These are phyloP conservation scores for Candida caryicola DNA, from an alignment of 805 yeast genomes.

Conservation along the genomic window DNA sequence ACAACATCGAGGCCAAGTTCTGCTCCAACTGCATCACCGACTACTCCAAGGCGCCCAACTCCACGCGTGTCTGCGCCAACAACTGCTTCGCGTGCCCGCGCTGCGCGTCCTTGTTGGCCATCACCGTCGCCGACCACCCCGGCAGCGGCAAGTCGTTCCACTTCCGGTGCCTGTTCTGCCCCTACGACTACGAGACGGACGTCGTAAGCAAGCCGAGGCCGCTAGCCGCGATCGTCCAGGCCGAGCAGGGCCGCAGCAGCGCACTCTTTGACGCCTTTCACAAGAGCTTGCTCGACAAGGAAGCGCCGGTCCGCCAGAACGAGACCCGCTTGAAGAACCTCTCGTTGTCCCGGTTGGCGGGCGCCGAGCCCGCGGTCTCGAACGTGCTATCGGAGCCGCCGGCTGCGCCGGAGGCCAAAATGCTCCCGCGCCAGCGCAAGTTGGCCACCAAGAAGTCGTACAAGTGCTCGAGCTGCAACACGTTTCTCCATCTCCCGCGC, in stretches of 20 bases:
- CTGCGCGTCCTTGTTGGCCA: slow-evolving; percentile 27
- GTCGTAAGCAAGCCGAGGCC: slow-evolving; percentile 42
- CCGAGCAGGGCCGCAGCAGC: slow-evolving; percentile 6
- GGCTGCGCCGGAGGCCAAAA: background rate
- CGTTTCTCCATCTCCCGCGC: slow-evolving; percentile 24
- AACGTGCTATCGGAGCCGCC: background rate
- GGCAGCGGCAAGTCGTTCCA: slow-evolving; percentile 32
- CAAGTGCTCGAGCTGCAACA: slow-evolving; percentile 30
- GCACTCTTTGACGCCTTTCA: background rate
- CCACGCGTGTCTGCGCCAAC: slow-evolving; percentile 26
- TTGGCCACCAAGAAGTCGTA: slow-evolving; percentile 24
- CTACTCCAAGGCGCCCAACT: slow-evolving; percentile 22
- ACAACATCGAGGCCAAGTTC: slow-evolving; percentile 27
- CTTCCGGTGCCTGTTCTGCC: slow-evolving; percentile 38
- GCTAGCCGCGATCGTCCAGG: slow-evolving; percentile 24
- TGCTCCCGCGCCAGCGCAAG: slow-evolving; percentile 24
- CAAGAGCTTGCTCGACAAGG: background rate
- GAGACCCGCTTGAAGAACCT: slow-evolving; percentile 7
- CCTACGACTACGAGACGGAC: slow-evolving; percentile 34
- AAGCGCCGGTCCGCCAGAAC: background rate
- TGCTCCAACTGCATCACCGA: slow-evolving; percentile 39
- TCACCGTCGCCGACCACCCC: slow-evolving; percentile 17
- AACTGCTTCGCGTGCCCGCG: slow-evolving; percentile 41
- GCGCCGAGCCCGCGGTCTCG: background rate
- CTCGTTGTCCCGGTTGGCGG: slow-evolving; percentile 7